phyloP scores from a whole-genome alignment of 2,329 filamentous ascomycete genomes.

The Claviceps pazoutovae region DNA sequence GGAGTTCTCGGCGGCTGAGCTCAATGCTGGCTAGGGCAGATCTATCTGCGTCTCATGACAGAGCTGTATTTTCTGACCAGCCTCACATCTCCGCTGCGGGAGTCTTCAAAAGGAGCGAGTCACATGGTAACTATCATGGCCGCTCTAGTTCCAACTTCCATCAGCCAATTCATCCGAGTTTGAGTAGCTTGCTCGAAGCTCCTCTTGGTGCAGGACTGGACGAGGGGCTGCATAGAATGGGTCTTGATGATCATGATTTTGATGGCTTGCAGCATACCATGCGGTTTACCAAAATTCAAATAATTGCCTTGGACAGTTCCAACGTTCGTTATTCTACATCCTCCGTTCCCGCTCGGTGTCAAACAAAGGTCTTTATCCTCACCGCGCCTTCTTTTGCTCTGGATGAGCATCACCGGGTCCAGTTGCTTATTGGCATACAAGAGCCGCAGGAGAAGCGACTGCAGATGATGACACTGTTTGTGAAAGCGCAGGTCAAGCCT shows the following conservation, averaged over 20 bases:
- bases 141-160: constrained; percentile 28
- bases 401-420: constrained; percentile 37
- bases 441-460: constrained; percentile 54
- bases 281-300: constrained; percentile 57
- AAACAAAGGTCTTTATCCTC: constrained; percentile 55
- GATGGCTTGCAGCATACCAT: constrained; percentile 60
- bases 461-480: constrained; percentile 49
- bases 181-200: constrained; percentile 52
- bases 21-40: constrained; percentile 81
- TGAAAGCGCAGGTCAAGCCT: constrained; percentile 29
- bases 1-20: constrained; percentile 68
- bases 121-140: constrained; percentile 38
- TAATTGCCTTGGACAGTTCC: constrained; percentile 45
- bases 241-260: constrained; percentile 55
- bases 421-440: constrained; percentile 54
- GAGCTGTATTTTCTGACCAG: constrained; percentile 63
- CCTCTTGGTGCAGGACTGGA: constrained; percentile 58
- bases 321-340: constrained; percentile 48
- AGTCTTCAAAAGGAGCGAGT: constrained; percentile 52
- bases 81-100: constrained; percentile 25
- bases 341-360: constrained; percentile 34
- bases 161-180: constrained; percentile 33
- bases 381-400: constrained; percentile 41
- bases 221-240: constrained; percentile 59
- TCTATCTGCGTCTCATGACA: constrained; percentile 71